Base-by-base conservation (phyloP, 1,139 yeast genomes). In the Insectozyma bohioensis region DNA sequence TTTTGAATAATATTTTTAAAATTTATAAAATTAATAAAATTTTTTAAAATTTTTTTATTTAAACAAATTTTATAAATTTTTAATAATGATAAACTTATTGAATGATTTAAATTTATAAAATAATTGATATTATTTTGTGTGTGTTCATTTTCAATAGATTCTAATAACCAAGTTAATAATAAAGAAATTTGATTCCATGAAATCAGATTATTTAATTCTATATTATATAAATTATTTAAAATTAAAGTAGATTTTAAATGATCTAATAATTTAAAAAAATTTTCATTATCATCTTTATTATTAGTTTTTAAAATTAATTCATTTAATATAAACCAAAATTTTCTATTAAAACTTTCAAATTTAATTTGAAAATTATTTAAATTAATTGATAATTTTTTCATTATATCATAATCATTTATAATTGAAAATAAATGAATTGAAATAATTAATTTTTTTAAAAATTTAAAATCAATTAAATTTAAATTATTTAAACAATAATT, bases 321-420 rank as follows among this genome's bases (percentile, higher is more conserved):
- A 11, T 41, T 37, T 4, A 62, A 37, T 1, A 64, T 44, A 35
- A 61, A 62, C 65, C 71, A 65, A 6, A 65, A 37, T 38, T 59
- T 63, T 28, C 68, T 49, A 13, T 61, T 52, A 25, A 49, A 47
- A 20, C 59, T 51, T 32, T 66, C 72, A 28, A 67, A 54, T 23
- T 47, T 52, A n/a, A 60, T 42, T 29, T 56, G 60, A 35, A 48
- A 49, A 15, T 38, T 42, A 9, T 46, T 42, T 13, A 47, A 38
- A 35, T 53, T 50, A 6, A 63, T 36, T 17, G 54, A 47, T 23
- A 68, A 43, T 39, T 61, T 65, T 11, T 46, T 44, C n/a, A 62
- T 41, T 6, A 67, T 43, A 24, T 64, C 74, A 35, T 52, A 55
- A 40, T 67, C 72, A 39, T 63, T 61, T 14, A 68, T 37, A 4